Evolutionary conservation across 1,284 basidiomycete genomes (phyloP).

Genomic region (Pisolithus thermaeus): DNA sequence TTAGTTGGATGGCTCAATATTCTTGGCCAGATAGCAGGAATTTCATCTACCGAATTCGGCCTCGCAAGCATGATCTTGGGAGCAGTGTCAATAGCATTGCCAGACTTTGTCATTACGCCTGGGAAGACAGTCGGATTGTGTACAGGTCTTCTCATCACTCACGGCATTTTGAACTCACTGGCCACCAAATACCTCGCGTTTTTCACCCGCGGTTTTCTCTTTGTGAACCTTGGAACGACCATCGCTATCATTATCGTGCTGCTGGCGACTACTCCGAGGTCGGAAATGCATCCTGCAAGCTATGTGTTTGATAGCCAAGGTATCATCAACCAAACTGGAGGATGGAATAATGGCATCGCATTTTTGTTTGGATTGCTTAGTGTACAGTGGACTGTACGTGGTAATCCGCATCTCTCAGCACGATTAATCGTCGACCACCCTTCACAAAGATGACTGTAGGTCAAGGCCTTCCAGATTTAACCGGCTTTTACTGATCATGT

Average conservation of each 20-base stretch:
- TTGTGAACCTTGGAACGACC: conserved; percentile 79
- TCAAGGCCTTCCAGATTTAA: not conserved
- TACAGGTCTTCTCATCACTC: conserved; percentile 60
- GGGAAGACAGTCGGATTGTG: conserved; percentile 75
- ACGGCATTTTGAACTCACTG: conserved; percentile 77
- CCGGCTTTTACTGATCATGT: not conserved
- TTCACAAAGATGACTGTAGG: conserved; percentile 57
- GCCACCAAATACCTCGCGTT: conserved; percentile 74
- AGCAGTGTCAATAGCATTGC: conserved; percentile 37
- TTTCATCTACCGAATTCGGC: conserved; percentile 86
- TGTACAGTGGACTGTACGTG: conserved; percentile 82
- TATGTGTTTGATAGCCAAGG: conserved; percentile 76
- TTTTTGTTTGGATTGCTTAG: conserved; percentile 84
- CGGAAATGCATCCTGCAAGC: conserved; percentile 72
- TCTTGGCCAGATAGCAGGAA: conserved; percentile 77
- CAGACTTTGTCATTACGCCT: conserved; percentile 27
- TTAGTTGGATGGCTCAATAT: conserved; percentile 84
- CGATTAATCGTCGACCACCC: conserved; percentile 7
- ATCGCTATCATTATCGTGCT: conserved; percentile 80
- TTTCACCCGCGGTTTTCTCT: conserved; percentile 79
- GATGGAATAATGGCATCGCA: conserved; percentile 73
- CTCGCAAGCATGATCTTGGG: conserved; percentile 85
- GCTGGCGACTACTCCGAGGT: conserved; percentile 67
- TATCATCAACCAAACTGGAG: conserved; percentile 69
- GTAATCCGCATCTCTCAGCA: not conserved